Base-by-base conservation (phyloP, 2,329 filamentous ascomycete species). In the Verticillium klebahnii region DNA sequence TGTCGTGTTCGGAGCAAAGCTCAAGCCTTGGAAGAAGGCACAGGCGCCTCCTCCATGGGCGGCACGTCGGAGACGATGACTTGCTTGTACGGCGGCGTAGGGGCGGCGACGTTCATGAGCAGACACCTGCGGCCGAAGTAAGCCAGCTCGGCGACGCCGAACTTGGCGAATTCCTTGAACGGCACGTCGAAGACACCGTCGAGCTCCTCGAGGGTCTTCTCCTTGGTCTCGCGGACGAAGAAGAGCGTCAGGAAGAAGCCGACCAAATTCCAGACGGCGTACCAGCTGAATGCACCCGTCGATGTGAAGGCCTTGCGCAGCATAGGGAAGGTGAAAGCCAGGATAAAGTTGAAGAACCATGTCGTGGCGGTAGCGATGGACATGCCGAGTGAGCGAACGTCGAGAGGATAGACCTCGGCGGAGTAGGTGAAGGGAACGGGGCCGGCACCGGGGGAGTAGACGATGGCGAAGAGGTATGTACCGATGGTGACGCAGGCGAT, bases 381-480 rank as follows among this genome's bases (percentile, higher is more conserved):
- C 85, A 88, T 88, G 50, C 85, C 85, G 58, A 86, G 77, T 2
- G 84, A 79, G 17, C 86, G 83, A 50, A 88, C 82, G 64, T 88
- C 87, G 2, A 88, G 75, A 5, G 86, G 86, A 68, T 88, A 89
- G 1, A 85, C 86, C 70, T 89, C 87, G 23, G 87, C 86, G 0
- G 85, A 87, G 70, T 89, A 89, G 0, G 85, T 88, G 68, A 89
- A 89, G 0, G 87, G 86, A 0, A 89, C 86, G 6, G 78, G 78
- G 0, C 87, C 87, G 69, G 86, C 86, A 40, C 87, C 87, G 1
- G 85, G 85, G 1, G 79, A 82, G 71, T 84, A 84, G 14, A 83
- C 79, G 15, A 81, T 71, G 58, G 74, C 79, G 62, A 79, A 84
- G 17, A 83, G 70, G 65, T 82, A 83, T 54, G 81, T 78, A n/a